A percentile compares a stretch with the other conserved stretches of the same genome.
Evolutionary conservation across 768 basidiomycete genomes (phyloP).

Genomic region (Lyophyllum shimeji): DNA sequence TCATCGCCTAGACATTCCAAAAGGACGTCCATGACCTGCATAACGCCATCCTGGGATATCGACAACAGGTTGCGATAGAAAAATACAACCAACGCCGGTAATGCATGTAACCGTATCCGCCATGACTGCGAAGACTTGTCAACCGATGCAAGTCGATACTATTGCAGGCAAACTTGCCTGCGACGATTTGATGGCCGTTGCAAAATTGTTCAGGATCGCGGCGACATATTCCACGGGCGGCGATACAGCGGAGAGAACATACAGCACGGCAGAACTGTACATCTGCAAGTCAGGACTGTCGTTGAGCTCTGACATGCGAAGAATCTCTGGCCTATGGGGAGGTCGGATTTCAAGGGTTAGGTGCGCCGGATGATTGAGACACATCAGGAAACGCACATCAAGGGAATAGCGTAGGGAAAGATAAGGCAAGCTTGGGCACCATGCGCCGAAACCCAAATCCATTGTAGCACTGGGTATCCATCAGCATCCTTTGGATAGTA

Average conservation of each 20-base stretch:
- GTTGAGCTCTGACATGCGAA: slow-evolving; percentile 88
- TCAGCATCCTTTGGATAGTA: slow-evolving; percentile 16
- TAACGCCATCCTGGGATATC: slow-evolving; percentile 65
- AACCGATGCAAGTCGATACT: background rate
- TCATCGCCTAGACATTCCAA: slow-evolving; percentile 85
- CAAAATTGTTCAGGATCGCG: slow-evolving; percentile 58
- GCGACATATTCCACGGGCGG: slow-evolving; percentile 67
- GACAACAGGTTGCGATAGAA: slow-evolving; percentile 88
- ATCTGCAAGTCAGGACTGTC: slow-evolving; percentile 81
- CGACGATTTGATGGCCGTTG: slow-evolving; percentile 74
- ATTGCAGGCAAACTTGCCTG: slow-evolving; percentile 42
- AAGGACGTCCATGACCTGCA: slow-evolving; percentile 78
- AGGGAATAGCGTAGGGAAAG: slow-evolving; percentile 73
- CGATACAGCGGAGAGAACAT: slow-evolving; percentile 80
- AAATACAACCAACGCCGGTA: slow-evolving; percentile 87
- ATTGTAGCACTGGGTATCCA: slow-evolving; percentile 60
- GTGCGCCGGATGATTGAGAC: background rate
- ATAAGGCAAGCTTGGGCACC: slow-evolving; percentile 71
- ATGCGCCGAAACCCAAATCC: slow-evolving; percentile 79
- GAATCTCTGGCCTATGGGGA: slow-evolving; percentile 70
- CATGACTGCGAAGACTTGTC: slow-evolving; percentile 58
- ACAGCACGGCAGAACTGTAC: slow-evolving; percentile 78
- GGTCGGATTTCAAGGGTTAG: background rate
- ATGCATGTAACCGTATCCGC: slow-evolving; percentile 83
- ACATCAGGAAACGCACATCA: slow-evolving; percentile 58